phyloP scores from a whole-genome alignment of 345 rosid genomes.

The Anastatica hierochuntica region DNA sequence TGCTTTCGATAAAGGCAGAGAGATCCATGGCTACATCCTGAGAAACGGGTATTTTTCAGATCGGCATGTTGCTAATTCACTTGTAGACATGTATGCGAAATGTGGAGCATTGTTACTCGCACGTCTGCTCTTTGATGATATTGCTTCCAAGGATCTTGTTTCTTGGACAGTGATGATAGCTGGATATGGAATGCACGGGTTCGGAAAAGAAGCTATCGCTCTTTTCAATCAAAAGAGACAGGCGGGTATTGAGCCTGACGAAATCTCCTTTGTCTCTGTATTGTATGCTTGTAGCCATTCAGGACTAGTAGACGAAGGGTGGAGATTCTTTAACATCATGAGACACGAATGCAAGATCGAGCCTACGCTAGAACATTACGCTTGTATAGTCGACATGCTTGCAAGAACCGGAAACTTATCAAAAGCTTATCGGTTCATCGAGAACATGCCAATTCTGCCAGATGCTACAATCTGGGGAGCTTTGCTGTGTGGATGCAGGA shows the following conservation, averaged over 20 bases:
- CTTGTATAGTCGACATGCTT: constrained; percentile 67
- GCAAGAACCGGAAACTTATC: constrained; percentile 44
- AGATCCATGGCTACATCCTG: constrained; percentile 48
- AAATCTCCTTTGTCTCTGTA: constrained; percentile 53
- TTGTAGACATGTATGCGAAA: constrained; percentile 61
- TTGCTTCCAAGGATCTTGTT: constrained; percentile 51
- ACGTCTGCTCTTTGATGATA: constrained; percentile 40
- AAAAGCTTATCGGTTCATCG: constrained; percentile 45
- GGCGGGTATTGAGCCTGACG: constrained; percentile 44
- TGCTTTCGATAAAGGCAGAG: constrained; percentile 57
- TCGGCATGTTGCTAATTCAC: constrained; percentile 48
- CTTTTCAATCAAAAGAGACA: constrained; percentile 41
- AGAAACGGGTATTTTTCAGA: constrained; percentile 39
- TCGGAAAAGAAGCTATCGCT: constrained; percentile 53
- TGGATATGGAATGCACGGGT: constrained; percentile 81
- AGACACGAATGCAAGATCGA: constrained; percentile 47
- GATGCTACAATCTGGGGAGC: constrained; percentile 74
- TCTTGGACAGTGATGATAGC: constrained; percentile 78
- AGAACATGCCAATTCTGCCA: constrained; percentile 55
- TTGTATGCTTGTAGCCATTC: constrained; percentile 69
- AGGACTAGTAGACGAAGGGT: constrained; percentile 61
- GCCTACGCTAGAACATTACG: constrained; percentile 59
- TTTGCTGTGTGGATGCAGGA: constrained; percentile 60
- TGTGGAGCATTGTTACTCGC: constrained; percentile 54
- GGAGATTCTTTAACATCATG: constrained; percentile 63